Evolutionary conservation across 495 filamentous ascomycete genomes (phyloP), one percentile per base, ranked within the genome.

Genomic region (Aspergillus incahuasiensis): DNA sequence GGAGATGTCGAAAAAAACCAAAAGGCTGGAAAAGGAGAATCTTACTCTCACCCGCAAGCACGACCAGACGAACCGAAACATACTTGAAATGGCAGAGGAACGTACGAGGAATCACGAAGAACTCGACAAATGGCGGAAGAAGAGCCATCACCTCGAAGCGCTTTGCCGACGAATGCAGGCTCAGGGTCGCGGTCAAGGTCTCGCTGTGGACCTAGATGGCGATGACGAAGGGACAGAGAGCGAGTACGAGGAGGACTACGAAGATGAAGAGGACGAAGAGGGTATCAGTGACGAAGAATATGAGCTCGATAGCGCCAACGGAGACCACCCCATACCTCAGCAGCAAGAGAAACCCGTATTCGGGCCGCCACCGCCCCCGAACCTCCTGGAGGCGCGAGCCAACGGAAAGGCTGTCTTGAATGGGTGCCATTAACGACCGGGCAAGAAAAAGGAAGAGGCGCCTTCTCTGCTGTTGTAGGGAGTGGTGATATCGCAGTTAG

Each of bases 1-100:
- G 73, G 94, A 97, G 67, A 97, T 97, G 95, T 96, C 91, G 0
- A 97, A 97, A 76, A 97, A 97, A 77, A 97, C 94, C 5, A 97
- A 97, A 69, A 86, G 94, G 15, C 79, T 98, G 22, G 94, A 98
- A 68, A 95, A 96, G 68, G 95, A 98, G 65, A 98, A 98, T 62
- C 84, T 91, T 58, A 87, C 83, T 28, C 83, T 95, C 34, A 95
- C 89, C 53, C 82, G 94, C 52, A 97, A 96, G 70, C 91, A 96
- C 65, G 90, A 97, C 60, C 82, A 88, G 35, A 95, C 92, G 8
- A 96, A 92, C 63, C 86, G 86, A 58, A 97, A 96, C 69, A 97
- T 98, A 65, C 79, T 97, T 30, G 88, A 96, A 72, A 97, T 98
- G 95, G 94, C 94, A 7, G 94, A 97, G 70, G 95, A 97, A 64